phyloP scores from a whole-genome alignment of 2,329 filamentous ascomycete species.

The Colletotrichum lentis region DNA sequence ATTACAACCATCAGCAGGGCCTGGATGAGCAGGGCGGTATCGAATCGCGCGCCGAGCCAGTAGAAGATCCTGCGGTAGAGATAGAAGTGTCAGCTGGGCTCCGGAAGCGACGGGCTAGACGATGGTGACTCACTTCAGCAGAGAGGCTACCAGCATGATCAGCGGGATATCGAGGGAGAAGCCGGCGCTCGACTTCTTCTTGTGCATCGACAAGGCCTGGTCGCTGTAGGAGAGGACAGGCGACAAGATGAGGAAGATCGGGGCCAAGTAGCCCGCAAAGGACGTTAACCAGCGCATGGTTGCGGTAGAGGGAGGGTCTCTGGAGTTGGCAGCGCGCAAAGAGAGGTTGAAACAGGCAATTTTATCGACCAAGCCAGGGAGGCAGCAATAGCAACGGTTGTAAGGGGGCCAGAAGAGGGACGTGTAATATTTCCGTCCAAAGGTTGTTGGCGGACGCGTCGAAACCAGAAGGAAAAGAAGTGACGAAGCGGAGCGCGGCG shows the following conservation, averaged over 20 bases:
- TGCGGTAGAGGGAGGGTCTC: neutral
- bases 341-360: neutral
- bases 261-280: slow-evolving; percentile 65
- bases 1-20: slow-evolving; percentile 72
- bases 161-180: slow-evolving; percentile 76
- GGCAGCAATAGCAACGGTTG: neutral
- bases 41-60: slow-evolving; percentile 72
- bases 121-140: slow-evolving; percentile 62
- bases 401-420: neutral
- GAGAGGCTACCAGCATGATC: slow-evolving; percentile 75
- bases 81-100: slow-evolving; percentile 24
- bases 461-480: slow-evolving; percentile 26
- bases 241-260: slow-evolving; percentile 69
- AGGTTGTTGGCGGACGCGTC: slow-evolving; percentile 25
- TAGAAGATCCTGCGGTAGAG: slow-evolving; percentile 69
- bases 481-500: slow-evolving; percentile 28
- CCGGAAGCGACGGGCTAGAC: slow-evolving; percentile 4
- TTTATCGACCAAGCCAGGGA: neutral
- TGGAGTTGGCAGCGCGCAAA: slow-evolving; percentile 4
- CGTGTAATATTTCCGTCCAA: neutral
- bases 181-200: slow-evolving; percentile 69
- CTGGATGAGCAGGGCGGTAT: slow-evolving; percentile 69
- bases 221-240: slow-evolving; percentile 72
- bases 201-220: slow-evolving; percentile 71
- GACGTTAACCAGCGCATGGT: slow-evolving; percentile 34